Evolutionary conservation across 129 eudicot species (phyloP).

Genomic region (Tanacetum coccineum): DNA sequence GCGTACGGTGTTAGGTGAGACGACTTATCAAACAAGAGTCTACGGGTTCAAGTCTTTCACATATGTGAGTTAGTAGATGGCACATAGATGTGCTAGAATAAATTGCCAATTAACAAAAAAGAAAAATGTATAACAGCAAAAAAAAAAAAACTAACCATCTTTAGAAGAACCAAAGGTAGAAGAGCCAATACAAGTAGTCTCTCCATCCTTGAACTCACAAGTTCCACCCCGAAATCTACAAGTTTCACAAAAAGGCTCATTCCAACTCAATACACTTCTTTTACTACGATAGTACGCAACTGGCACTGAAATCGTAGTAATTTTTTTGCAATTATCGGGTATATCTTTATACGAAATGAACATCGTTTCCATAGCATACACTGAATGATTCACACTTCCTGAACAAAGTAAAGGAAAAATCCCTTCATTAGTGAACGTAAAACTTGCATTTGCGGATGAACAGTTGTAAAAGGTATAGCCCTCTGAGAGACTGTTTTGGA

Average conservation of each 20-base stretch:
- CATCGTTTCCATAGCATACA: conserved; percentile 31
- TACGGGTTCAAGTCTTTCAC: no score
- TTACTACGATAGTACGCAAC: conserved; percentile 12
- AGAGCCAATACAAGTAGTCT: conserved; percentile 29
- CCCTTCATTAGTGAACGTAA: conserved; percentile 8
- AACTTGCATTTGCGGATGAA: conserved; percentile 20
- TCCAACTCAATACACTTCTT: conserved; percentile 43
- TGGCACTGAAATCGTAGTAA: conserved; percentile 34
- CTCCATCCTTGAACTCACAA: conserved; percentile 54
- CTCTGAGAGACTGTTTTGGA: neutral
- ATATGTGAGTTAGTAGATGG: no score
- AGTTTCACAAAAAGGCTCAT: conserved; percentile 42
- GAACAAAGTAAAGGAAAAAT: conserved; percentile 37
- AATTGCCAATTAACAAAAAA: neutral
- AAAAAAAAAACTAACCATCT: conserved; percentile 15
- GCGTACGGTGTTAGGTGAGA: no score
- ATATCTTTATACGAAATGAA: conserved; percentile 2
- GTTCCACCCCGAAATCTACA: conserved; percentile 45
- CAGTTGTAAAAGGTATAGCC: conserved; percentile 50
- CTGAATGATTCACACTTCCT: conserved; percentile 39
- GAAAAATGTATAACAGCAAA: neutral
- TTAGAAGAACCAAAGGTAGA: neutral
- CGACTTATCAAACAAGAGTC: no score
- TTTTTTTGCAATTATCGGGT: conserved; percentile 40
- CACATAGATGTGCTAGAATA: no score